Percentiles rank a stretch among this genome's conserved stretches.
phyloP scores from a whole-genome alignment of 2,329 filamentous ascomycete genomes.

The Neonectria punicea region DNA sequence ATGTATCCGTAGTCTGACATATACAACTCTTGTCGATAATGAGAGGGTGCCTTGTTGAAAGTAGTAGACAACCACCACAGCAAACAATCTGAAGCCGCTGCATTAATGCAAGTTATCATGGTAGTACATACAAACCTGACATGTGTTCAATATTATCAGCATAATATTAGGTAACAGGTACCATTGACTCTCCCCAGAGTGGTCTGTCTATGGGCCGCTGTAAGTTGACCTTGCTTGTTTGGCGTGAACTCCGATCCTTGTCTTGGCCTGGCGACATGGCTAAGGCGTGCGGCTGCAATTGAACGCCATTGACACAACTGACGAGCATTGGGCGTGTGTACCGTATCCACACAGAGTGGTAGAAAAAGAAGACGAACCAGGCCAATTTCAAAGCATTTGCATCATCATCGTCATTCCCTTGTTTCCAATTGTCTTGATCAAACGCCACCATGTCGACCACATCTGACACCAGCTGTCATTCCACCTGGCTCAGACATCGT shows the following conservation, averaged over 20 bases:
- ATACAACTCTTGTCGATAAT: no score
- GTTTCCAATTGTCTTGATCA: not conserved
- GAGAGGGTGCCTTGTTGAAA: no score
- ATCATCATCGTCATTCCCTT: not conserved
- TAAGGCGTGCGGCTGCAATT: not conserved
- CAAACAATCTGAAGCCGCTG: not conserved
- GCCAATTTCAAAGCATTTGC: not conserved
- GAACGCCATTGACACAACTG: not conserved
- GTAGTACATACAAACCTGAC: not conserved
- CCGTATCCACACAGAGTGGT: not conserved
- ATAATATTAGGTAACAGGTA: not conserved
- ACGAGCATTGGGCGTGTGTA: not conserved
- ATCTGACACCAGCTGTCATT: not conserved
- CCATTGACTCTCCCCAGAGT: not conserved
- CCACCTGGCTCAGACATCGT: constrained; percentile 9
- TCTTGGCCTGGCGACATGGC: not conserved
- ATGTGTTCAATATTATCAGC: not conserved
- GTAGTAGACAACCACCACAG: not conserved
- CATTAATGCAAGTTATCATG: not conserved
- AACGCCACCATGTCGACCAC: not conserved
- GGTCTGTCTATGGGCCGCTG: not conserved
- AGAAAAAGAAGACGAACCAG: not conserved
- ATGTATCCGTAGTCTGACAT: not conserved
- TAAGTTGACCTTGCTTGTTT: no score
- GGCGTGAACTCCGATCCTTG: no score